Percentiles rank a stretch among this genome's conserved stretches.
phyloP scores from a whole-genome alignment of 164 flowering plant species.

The Amborella trichopoda region DNA sequence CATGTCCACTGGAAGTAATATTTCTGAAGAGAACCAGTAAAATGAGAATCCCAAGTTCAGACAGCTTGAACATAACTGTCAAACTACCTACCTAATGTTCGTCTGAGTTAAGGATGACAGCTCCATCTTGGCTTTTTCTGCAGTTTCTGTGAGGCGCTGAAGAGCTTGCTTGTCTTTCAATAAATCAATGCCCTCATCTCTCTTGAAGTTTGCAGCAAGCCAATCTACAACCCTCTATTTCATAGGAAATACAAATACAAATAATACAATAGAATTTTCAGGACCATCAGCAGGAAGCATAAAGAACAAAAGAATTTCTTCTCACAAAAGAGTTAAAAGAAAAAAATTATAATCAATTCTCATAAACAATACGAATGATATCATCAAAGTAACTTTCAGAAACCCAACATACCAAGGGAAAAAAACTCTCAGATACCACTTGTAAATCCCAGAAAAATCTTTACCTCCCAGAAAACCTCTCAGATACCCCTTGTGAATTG shows the following conservation, averaged over 20 bases:
- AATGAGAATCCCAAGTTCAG: too few relatives aligned
- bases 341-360: not conserved
- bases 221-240: slow-evolving; percentile 56
- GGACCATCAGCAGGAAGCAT: too few relatives aligned
- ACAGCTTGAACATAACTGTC: too few relatives aligned
- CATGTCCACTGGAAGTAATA: too few relatives aligned
- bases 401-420: too few relatives aligned
- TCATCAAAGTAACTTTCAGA: not conserved
- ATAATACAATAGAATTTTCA: too few relatives aligned
- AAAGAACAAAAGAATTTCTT: too few relatives aligned
- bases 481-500: too few relatives aligned
- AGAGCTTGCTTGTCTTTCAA: slow-evolving; percentile 63
- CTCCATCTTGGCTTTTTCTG: slow-evolving; percentile 54
- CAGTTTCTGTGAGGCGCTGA: slow-evolving; percentile 39
- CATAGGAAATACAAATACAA: not conserved
- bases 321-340: not conserved
- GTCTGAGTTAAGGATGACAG: slow-evolving; percentile 41
- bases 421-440: too few relatives aligned
- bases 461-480: too few relatives aligned
- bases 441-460: too few relatives aligned
- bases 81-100: slow-evolving; percentile 41
- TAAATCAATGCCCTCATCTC: slow-evolving; percentile 70
- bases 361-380: not conserved
- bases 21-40: too few relatives aligned
- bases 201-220: slow-evolving; percentile 63